Evolutionary conservation across 352 stramenopile species (phyloP), one percentile per base, ranked within the genome.

Genomic region (Halophytophthora batemanensis): DNA sequence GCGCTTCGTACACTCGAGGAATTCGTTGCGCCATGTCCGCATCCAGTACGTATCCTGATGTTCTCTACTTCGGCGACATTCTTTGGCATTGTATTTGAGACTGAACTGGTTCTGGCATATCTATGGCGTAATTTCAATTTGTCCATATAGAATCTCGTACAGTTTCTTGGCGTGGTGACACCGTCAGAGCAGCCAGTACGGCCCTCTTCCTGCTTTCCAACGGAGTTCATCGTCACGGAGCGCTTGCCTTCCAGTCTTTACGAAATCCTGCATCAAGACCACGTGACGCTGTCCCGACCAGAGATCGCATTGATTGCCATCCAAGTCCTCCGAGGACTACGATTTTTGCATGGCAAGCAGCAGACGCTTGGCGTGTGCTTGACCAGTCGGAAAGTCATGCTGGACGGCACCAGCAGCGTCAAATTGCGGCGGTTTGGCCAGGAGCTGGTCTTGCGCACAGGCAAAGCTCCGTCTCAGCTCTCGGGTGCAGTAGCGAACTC

Each of bases 331-430:
- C 56, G 50, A 0, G 62, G 39, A 1, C 64, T 92, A 6, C 19
- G 53, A 1, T 85, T 74, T 51, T 59, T 87, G 3, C 73, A 85
- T 18, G 28, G 38, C 12, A 61, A 66, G 7, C 50, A 67, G 1
- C 48, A 71, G 44, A 64, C 49, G 1, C 62, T 91, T 21, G 70
- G 73, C 6, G 59, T 60, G 13, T 76, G 62, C 19, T 62, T 90
- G 18, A 87, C 78, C n/a, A 92, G 81, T 61, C 67, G 69, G 14
- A 85, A 84, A 45, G 77, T 90, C 13, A 77, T 89, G 64, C 37
- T 92, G 18, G 51, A 67, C 11, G 54, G 71, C 23, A 29, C 22
- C 6, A 55, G 56, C 2, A 37, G 56, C 3, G 47, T 88, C 38
- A 88, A 86, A 39, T 25, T 90, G 3, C 63, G 78, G 17, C 73